Evolutionary conservation across 495 filamentous ascomycete species (phyloP).

Genomic region (Penicillium taxi): DNA sequence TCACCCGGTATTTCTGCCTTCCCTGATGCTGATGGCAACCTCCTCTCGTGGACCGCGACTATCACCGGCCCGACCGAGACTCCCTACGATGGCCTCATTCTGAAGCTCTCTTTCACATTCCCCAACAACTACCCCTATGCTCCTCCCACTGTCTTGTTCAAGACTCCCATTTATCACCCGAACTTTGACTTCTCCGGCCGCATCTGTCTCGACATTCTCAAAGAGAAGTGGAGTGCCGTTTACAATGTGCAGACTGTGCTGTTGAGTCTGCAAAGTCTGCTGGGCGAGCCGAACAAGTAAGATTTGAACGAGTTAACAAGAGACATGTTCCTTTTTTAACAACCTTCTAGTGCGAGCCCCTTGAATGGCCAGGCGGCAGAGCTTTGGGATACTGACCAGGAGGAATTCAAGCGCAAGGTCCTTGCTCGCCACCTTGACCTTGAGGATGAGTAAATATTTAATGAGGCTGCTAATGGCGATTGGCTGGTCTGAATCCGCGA

Average conservation of each 20-base stretch:
- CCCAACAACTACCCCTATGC: slow-evolving; percentile 89
- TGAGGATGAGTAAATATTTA: slow-evolving; percentile 40
- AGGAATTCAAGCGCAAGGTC: slow-evolving; percentile 77
- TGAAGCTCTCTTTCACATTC: slow-evolving; percentile 92
- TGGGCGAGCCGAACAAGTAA: slow-evolving; percentile 98
- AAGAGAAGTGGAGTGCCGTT: slow-evolving; percentile 95
- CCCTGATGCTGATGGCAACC: slow-evolving; percentile 79
- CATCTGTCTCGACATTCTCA: slow-evolving; percentile 94
- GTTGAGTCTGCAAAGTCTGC: slow-evolving; percentile 85
- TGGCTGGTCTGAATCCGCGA: too few species aligned
- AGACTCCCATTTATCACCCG: slow-evolving; percentile 88
- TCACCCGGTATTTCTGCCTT: slow-evolving; percentile 94
- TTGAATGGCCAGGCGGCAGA: slow-evolving; percentile 95
- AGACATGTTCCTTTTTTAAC: slow-evolving; percentile 8
- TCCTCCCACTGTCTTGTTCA: slow-evolving; percentile 88
- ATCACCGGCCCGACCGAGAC: slow-evolving; percentile 89
- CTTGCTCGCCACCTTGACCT: slow-evolving; percentile 55
- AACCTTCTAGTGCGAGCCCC: slow-evolving; percentile 64
- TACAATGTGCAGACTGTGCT: slow-evolving; percentile 93
- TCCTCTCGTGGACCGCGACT: slow-evolving; percentile 86
- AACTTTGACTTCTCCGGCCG: slow-evolving; percentile 89
- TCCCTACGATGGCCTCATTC: slow-evolving; percentile 76
- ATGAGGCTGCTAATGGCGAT: too few species aligned
- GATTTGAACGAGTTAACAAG: slow-evolving; percentile 11
- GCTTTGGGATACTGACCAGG: slow-evolving; percentile 84